A percentile compares a stretch with the other conserved stretches of the same genome.
Evolutionary conservation across 1,284 basidiomycete species (phyloP).

Genomic region (Pyrrhoderma noxium): DNA sequence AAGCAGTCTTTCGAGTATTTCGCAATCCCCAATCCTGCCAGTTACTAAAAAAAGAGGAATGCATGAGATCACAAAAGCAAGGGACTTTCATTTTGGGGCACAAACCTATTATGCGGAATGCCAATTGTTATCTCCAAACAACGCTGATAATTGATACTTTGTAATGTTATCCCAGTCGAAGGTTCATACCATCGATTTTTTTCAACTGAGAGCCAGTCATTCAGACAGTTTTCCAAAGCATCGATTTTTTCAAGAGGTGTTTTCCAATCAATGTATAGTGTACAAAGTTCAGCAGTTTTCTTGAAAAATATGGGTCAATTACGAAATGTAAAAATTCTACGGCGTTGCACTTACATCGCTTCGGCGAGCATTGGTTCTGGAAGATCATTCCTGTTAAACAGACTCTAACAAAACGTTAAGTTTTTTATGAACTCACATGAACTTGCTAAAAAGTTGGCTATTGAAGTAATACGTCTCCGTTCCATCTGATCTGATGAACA

Average conservation of each 20-base stretch:
- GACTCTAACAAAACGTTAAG: constrained; percentile 5
- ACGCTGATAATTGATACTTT: constrained; percentile 55
- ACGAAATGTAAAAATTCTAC: not conserved
- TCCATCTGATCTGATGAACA: constrained; percentile 60
- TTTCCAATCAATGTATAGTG: constrained; percentile 66
- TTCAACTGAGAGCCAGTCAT: constrained; percentile 67
- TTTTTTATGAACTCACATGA: constrained; percentile 45
- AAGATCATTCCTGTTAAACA: constrained; percentile 3
- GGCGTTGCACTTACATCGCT: constrained; percentile 41
- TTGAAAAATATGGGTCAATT: constrained; percentile 23
- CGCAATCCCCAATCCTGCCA: constrained; percentile 60
- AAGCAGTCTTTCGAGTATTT: constrained; percentile 57
- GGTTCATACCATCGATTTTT: constrained; percentile 71
- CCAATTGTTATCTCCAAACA: constrained; percentile 60
- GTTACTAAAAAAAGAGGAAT: constrained; percentile 14
- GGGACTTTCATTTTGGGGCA: constrained; percentile 9
- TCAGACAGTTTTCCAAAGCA: constrained; percentile 53
- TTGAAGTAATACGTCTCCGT: constrained; percentile 75
- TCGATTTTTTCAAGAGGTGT: constrained; percentile 67
- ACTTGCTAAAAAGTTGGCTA: constrained; percentile 62
- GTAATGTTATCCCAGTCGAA: constrained; percentile 51
- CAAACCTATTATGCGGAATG: constrained; percentile 63
- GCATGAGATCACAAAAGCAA: constrained; percentile 18
- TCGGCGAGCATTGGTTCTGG: constrained; percentile 65
- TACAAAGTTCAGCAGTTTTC: constrained; percentile 62